Evolutionary conservation across 306 rosid genomes (phyloP).

Genomic region (Glycyrrhiza uralensis): DNA sequence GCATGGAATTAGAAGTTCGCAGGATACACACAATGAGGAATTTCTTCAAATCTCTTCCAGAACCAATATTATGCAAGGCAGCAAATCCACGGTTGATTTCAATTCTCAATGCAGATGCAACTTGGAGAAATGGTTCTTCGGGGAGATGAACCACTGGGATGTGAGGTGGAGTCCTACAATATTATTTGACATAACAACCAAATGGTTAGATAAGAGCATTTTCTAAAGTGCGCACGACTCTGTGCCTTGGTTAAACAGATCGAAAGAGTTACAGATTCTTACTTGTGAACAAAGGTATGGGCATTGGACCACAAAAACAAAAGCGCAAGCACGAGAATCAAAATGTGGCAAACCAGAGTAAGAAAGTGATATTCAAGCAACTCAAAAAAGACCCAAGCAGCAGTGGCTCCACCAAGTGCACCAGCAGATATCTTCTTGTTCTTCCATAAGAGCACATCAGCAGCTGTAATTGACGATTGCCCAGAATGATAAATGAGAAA

Average conservation of each 20-base stretch:
- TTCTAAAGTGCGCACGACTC: background rate
- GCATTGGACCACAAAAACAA: conserved; percentile 93
- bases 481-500: background rate
- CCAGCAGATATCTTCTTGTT: conserved; percentile 85
- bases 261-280: conserved; percentile 21
- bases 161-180: conserved; percentile 64
- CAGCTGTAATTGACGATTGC: conserved; percentile 53
- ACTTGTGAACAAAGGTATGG: conserved; percentile 80
- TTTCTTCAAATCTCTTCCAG: conserved; percentile 79
- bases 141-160: conserved; percentile 69
- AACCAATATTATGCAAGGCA: conserved; percentile 46
- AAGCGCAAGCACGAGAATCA: conserved; percentile 54
- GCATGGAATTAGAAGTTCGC: background rate
- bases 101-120: conserved; percentile 53
- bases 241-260: background rate
- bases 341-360: conserved; percentile 63
- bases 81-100: conserved; percentile 64
- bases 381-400: conserved; percentile 72
- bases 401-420: conserved; percentile 68
- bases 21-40: conserved; percentile 60
- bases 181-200: background rate
- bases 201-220: background rate
- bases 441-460: conserved; percentile 86
- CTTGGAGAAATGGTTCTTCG: conserved; percentile 62
- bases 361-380: conserved; percentile 82